Evolutionary conservation across 2,329 filamentous ascomycete species (phyloP), one percentile per base, ranked within the genome.

Genomic region (Ascochyta rabiei): DNA sequence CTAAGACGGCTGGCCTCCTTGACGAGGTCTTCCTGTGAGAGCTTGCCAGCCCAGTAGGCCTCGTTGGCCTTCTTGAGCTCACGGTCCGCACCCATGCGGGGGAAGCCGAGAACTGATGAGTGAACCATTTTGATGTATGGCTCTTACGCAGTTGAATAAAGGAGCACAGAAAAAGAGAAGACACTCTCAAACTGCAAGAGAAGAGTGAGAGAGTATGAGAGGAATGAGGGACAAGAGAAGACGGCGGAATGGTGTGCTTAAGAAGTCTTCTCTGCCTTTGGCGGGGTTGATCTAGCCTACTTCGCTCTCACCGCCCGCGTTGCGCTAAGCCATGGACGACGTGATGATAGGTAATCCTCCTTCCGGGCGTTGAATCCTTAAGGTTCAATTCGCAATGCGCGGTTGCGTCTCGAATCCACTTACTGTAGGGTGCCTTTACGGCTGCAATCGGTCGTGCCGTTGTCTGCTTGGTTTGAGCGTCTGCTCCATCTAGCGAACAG

Each of bases 61-160:
- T 99, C 95, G 68, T 93, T 99, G 76, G 95, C 95, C 88, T 99
- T 99, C 89, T 99, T 99, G 79, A 99, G 88, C 86, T 99, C 95
- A 88, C 95, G 92, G 82, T 96, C 90, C 74, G 86, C 90, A 82
- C 95, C 95, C 91, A 98, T 97, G 77, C 95, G 93, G 79, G 95
- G 95, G 87, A 99, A 99, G 82, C 95, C 95, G 79, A 99, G 89
- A 79, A 99, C 85, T 69, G 95, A 85, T 65, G 80, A 82, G 65
- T 81, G 77, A 53, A 82, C 80, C 80, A 82, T 82, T 55, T 56
- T 68, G 68, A 63, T 60, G 58, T 62, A 56, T 41, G 53, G 48
- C 51, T 59, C 42, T 34, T 42, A 21, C 48, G 48, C 46, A 49
- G 56, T 46, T 53, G 42, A 55, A 53, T 56, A 46, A 48, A 58